phyloP scores from a whole-genome alignment of 2,329 filamentous ascomycete species.

The Aspergillus candidus region DNA sequence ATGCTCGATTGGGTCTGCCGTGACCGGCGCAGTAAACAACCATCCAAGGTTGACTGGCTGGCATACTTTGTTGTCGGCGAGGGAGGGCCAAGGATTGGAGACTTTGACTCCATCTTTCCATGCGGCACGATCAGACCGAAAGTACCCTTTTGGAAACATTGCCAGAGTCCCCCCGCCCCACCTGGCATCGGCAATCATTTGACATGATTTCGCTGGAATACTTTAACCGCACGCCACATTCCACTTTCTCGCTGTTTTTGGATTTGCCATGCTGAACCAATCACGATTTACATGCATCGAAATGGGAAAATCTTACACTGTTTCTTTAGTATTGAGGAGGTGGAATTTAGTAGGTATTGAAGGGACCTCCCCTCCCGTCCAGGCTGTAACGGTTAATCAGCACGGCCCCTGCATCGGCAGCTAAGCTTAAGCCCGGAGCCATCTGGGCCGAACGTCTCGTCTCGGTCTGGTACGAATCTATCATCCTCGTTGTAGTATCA shows the following conservation, averaged over 20 bases:
- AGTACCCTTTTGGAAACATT: conserved; percentile 28
- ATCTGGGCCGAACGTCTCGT: conserved; percentile 14
- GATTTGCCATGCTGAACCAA: neutral
- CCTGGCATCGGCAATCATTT: conserved; percentile 20
- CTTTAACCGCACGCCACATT: conserved; percentile 4
- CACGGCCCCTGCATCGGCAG: neutral
- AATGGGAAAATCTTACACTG: neutral
- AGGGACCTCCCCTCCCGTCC: too few relatives aligned
- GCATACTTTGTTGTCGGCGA: neutral
- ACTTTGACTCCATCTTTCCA: too few relatives aligned
- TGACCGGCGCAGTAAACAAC: neutral
- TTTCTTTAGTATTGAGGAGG: neutral
- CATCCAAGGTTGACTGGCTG: neutral
- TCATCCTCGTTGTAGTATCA: conserved; percentile 2
- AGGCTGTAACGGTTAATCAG: too few relatives aligned
- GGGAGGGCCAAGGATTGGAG: too few relatives aligned
- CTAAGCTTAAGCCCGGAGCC: conserved; percentile 16
- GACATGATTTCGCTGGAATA: conserved; percentile 9
- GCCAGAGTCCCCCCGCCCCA: conserved; percentile 22
- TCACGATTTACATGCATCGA: too few relatives aligned
- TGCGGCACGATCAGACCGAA: conserved; percentile 23
- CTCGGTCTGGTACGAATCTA: neutral
- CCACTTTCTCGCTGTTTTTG: neutral
- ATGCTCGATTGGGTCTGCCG: neutral
- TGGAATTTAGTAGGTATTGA: neutral